Evolutionary conservation across 768 basidiomycete species (phyloP), one percentile per base, ranked within the genome.

Genomic region (Obba rivulosa): DNA sequence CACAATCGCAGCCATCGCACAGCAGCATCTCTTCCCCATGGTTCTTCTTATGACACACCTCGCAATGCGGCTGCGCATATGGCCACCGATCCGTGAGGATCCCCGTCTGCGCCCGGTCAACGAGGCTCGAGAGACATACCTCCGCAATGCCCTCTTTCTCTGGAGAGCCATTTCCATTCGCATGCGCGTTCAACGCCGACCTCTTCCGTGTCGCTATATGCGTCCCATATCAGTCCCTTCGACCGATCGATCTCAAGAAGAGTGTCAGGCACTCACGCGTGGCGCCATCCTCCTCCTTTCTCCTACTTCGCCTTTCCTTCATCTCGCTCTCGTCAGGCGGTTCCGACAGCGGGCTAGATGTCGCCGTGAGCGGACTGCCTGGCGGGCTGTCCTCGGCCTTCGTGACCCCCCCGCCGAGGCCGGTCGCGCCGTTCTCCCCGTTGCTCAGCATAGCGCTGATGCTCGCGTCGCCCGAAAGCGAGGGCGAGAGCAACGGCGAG

Each of bases 1-100:
- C 88, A 53, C 81, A 78, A 66, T 91, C 89, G 64, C 88, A 92
- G 20, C 83, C 87, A 63, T 92, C 88, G 64, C 88, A 92, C 2
- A 99, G 78, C 23, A 99, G 74, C 83, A 99, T 97, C 66, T 89
- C 85, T 54, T 88, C 85, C 11, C 85, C 92, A 50, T 83, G 82
- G 62, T 94, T 84, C 61, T 88, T 91, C 68, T 83, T 85, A 59
- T 85, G 79, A 65, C 96, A 98, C 48, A 98, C 81, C 69, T 99
- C 96, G 67, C 96, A 99, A 52, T 82, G 81, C 74, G 83, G 81
- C 84, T 88, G 60, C 25, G 28, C 34, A 21, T 20, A 42, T 34
- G 37, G 7, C 28, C 25, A 13, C 5, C n/a, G 13, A 46, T 31
- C 7, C 34, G 5, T 40, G 18, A 18, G 20, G 22, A 28, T n/a